Conservation (phyloP, 495 filamentous ascomycete genomes). For the Massariosphaeria phaeospora region DNA sequence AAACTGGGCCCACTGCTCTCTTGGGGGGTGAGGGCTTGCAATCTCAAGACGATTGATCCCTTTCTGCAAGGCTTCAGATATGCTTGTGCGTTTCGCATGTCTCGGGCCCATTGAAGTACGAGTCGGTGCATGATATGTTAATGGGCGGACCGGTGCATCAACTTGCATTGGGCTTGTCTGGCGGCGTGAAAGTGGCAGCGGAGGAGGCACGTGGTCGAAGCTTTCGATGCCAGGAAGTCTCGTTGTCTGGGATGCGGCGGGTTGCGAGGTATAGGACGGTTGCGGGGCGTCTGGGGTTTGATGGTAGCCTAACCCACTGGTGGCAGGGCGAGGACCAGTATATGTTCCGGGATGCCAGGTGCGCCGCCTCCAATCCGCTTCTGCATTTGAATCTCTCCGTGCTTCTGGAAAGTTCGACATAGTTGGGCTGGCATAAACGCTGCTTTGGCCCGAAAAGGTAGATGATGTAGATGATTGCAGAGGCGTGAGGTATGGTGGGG, state of each 20-base stretch:
- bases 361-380: constrained; percentile 72
- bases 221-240: constrained; percentile 86
- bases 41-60: constrained; percentile 72
- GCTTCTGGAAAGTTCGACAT: constrained; percentile 59
- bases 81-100: constrained; percentile 35
- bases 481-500: constrained; percentile 56
- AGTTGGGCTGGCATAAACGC: constrained; percentile 67
- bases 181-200: constrained; percentile 55
- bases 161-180: constrained; percentile 43
- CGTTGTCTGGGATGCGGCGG: constrained; percentile 49
- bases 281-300: constrained; percentile 57
- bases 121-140: constrained; percentile 28
- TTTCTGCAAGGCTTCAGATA: constrained; percentile 65
- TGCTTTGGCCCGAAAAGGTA: constrained; percentile 52
- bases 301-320: constrained; percentile 54
- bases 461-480: constrained; percentile 51
- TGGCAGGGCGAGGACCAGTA: constrained; percentile 53
- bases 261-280: constrained; percentile 49
- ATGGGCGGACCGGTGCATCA: constrained; percentile 33
- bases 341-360: constrained; percentile 88
- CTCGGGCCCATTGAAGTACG: neutral
- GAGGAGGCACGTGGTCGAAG: constrained; percentile 67
- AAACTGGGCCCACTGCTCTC: constrained; percentile 55
- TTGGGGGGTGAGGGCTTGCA: constrained; percentile 50
- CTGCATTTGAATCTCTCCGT: constrained; percentile 61